These are phyloP conservation scores for Magnolia officinalis DNA, from an alignment of 164 flowering plant species.

Conservation along the genomic window DNA sequence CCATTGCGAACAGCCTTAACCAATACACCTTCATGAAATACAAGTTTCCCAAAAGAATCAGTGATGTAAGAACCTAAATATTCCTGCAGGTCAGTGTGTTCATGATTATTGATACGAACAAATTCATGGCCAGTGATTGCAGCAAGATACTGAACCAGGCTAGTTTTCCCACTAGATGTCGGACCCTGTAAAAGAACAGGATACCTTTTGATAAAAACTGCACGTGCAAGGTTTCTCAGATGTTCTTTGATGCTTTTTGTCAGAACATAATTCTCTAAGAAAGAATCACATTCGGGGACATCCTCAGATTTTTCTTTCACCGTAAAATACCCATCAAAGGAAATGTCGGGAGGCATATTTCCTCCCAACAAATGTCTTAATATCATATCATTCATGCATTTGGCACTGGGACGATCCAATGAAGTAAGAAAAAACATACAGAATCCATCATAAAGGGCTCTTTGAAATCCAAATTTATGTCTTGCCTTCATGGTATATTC, in stretches of 20 bases:
- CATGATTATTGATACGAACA: slow-evolving; percentile 95
- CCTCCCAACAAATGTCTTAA: slow-evolving; percentile 38
- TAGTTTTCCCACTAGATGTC: slow-evolving; percentile 98
- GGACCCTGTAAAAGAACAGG: slow-evolving; percentile 99
- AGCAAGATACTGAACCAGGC: slow-evolving; percentile 92
- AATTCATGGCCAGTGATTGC: slow-evolving; percentile 76
- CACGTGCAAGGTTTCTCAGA: slow-evolving; percentile 68
- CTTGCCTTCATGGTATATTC: slow-evolving; percentile 64
- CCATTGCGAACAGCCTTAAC: slow-evolving; percentile 91
- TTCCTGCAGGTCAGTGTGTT: slow-evolving; percentile 94
- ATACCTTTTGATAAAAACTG: slow-evolving; percentile 65
- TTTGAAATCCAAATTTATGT: slow-evolving; percentile 44
- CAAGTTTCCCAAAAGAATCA: slow-evolving; percentile 76
- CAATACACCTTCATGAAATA: slow-evolving; percentile 83
- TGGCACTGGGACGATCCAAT: slow-evolving; percentile 72
- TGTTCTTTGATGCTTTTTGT: slow-evolving; percentile 70
- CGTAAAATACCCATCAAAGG: slow-evolving; percentile 41
- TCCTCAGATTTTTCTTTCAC: slow-evolving; percentile 2
- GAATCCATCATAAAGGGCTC: slow-evolving; percentile 91
- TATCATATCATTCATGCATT: slow-evolving; percentile 57
- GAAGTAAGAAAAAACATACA: slow-evolving; percentile 85
- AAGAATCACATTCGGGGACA: slow-evolving; percentile 21
- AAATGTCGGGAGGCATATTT: slow-evolving; percentile 30
- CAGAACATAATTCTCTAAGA: slow-evolving; percentile 47
- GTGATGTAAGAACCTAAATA: slow-evolving; percentile 87